Base-by-base conservation (phyloP, 23 red algal species). In the Gracilaria vermiculophylla region DNA sequence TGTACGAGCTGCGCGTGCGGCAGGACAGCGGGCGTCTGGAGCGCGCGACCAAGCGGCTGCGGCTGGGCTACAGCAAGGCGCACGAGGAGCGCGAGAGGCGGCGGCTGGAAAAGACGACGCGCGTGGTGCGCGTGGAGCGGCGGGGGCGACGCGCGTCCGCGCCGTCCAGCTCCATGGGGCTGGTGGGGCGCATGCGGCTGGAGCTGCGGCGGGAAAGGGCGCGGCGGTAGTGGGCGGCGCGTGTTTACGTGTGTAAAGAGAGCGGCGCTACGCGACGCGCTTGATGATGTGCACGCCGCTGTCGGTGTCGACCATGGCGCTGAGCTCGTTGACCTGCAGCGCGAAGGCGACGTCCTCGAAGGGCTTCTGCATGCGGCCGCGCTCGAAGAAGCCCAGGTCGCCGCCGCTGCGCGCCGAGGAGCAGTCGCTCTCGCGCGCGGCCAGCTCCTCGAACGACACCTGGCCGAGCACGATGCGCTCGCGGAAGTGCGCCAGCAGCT, bases 201-300 rank as follows among this genome's bases (percentile, higher is more conserved):
- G 49, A 79, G 10, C 36, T 57, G 19, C 47, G 53, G 17, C 67
- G 67, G 2, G 67, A 73, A 36, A 42, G 42, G 25, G 67, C 37
- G 25, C 13, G 67, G 25, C 67, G 67, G 67, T 73, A 73, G 67
- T 28, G 16, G 67, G 28, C 0, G n/a, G n/a, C n/a, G n/a, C n/a
- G n/a, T n/a, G n/a, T n/a, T n/a, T n/a, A n/a, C n/a, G n/a, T n/a
- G n/a, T n/a, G n/a, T n/a, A n/a, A n/a, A n/a, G n/a, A n/a, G n/a
- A n/a, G n/a, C n/a, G n/a, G n/a, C n/a, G n/a, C n/a, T n/a, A 95
- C 36, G 54, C 92, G 27, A 88, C 55, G 20, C 92, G 89, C 66
- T 82, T 74, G 33, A 97, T 93, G 10, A 97, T 83, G 60, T 97
- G 95, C 15, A 97, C 41, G 42, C 95, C 95, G 32, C 73, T 84